Percentiles rank a stretch among this genome's conserved stretches.
phyloP scores from a whole-genome alignment of 225 moss, liverwort and hornwort genomes.

The Physcomitrium patens region DNA sequence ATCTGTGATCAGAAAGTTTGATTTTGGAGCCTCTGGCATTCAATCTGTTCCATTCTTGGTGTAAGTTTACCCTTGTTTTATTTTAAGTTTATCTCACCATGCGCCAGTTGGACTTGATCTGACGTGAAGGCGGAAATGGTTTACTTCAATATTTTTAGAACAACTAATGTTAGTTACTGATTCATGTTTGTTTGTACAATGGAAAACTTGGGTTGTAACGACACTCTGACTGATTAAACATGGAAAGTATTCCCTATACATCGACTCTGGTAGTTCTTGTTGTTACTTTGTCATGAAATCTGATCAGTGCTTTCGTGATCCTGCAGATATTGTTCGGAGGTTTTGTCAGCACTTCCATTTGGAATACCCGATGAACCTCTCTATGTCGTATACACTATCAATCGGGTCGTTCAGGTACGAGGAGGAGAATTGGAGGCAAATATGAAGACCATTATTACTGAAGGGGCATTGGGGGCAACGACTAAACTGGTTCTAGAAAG shows the following conservation, averaged over 20 bases:
- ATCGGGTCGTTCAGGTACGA: constrained; percentile 90
- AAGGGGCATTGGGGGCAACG: constrained; percentile 63
- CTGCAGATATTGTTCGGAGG: constrained; percentile 84
- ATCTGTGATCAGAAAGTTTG: constrained; percentile 90
- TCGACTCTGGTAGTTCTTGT: not conserved
- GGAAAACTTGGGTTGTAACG: not conserved
- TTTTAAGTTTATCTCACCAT: constrained; percentile 1
- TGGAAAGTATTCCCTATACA: not conserved
- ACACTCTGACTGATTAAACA: not conserved
- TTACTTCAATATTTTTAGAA: not conserved
- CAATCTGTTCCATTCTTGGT: constrained; percentile 77
- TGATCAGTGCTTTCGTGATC: constrained; percentile 30
- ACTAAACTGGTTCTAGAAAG: constrained; percentile 65
- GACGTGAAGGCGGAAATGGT: not conserved
- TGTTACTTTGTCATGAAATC: not conserved
- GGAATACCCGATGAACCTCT: constrained; percentile 89
- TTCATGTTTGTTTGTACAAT: constrained; percentile 12
- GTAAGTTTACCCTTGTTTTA: constrained; percentile 43
- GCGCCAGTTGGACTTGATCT: not conserved
- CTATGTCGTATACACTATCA: constrained; percentile 83
- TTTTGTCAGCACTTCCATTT: constrained; percentile 85
- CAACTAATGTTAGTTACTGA: not conserved
- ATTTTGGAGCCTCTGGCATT: constrained; percentile 71
- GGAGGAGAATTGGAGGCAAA: constrained; percentile 92
- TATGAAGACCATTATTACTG: constrained; percentile 73